Evolutionary conservation across 2,329 filamentous ascomycete genomes (phyloP).

Genomic region (Aspergillus bombycis): DNA sequence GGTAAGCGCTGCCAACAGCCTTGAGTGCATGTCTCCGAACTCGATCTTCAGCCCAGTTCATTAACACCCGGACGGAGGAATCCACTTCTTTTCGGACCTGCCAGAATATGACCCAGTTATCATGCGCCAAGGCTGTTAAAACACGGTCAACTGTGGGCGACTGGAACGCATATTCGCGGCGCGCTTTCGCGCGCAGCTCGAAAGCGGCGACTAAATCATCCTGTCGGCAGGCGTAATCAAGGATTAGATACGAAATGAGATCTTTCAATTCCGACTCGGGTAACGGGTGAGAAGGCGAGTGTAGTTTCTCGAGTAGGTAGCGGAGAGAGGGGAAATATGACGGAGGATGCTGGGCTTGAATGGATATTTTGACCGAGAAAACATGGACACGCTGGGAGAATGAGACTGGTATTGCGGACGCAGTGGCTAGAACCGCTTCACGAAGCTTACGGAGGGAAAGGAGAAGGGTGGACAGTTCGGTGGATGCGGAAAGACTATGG

Average conservation of each 20-base stretch:
- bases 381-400: conserved; percentile 91
- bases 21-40: conserved; percentile 79
- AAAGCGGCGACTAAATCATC: conserved; percentile 75
- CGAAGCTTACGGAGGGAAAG: conserved; percentile 87
- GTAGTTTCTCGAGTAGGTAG: conserved; percentile 74
- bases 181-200: conserved; percentile 58
- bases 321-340: conserved; percentile 88
- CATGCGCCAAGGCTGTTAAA: conserved; percentile 71
- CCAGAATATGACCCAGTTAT: conserved; percentile 83
- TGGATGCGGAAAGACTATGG: conserved; percentile 49
- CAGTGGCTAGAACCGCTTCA: conserved; percentile 76
- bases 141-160: conserved; percentile 71
- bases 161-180: conserved; percentile 58
- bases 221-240: conserved; percentile 87
- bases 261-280: conserved; percentile 75
- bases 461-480: conserved; percentile 73
- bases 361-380: conserved; percentile 83
- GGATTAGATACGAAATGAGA: conserved; percentile 76
- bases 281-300: conserved; percentile 66
- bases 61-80: conserved; percentile 75
- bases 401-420: conserved; percentile 71
- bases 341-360: conserved; percentile 79
- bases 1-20: conserved; percentile 80
- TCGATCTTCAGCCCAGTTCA: conserved; percentile 79
- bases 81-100: conserved; percentile 72